These are phyloP conservation scores for Apiospora koreana DNA, from an alignment of 2,329 filamentous ascomycete genomes.

Conservation along the genomic window DNA sequence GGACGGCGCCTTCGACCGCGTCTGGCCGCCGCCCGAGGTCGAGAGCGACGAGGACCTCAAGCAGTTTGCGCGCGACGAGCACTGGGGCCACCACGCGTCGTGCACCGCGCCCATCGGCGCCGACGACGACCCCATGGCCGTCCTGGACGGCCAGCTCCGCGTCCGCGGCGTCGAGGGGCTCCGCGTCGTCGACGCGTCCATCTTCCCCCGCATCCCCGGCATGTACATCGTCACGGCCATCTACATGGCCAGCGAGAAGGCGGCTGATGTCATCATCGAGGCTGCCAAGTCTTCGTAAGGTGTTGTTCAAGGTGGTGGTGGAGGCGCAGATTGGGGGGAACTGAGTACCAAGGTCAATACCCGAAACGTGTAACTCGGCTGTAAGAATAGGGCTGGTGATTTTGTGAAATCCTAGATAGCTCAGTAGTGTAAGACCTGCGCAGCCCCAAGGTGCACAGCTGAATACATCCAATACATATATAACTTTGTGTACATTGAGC, in stretches of 20 bases:
- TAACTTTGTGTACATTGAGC: background rate
- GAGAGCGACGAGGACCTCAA: slow-evolving; percentile 44
- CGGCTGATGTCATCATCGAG: slow-evolving; percentile 52
- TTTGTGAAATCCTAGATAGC: no score
- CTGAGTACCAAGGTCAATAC: background rate
- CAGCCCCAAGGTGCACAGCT: background rate
- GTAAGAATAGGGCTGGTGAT: no score
- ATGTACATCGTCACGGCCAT: slow-evolving; percentile 45
- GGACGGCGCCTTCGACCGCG: slow-evolving; percentile 39
- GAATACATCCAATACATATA: background rate
- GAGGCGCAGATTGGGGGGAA: background rate
- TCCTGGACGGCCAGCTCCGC: slow-evolving; percentile 58
- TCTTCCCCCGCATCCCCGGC: slow-evolving; percentile 53
- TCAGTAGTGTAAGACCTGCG: background rate
- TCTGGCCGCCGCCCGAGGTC: slow-evolving; percentile 38
- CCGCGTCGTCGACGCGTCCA: slow-evolving; percentile 62
- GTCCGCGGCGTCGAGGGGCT: slow-evolving; percentile 57
- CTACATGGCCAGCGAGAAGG: slow-evolving; percentile 62
- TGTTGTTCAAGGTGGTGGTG: background rate
- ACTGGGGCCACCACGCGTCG: slow-evolving; percentile 29
- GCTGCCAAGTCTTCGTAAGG: slow-evolving; percentile 3
- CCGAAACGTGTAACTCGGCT: background rate
- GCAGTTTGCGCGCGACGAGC: slow-evolving; percentile 47
- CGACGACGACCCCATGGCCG: slow-evolving; percentile 54
- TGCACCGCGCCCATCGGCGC: slow-evolving; percentile 58